phyloP scores from a whole-genome alignment of 371 early-diverging fungal genomes.

The Mucor racemosus region DNA sequence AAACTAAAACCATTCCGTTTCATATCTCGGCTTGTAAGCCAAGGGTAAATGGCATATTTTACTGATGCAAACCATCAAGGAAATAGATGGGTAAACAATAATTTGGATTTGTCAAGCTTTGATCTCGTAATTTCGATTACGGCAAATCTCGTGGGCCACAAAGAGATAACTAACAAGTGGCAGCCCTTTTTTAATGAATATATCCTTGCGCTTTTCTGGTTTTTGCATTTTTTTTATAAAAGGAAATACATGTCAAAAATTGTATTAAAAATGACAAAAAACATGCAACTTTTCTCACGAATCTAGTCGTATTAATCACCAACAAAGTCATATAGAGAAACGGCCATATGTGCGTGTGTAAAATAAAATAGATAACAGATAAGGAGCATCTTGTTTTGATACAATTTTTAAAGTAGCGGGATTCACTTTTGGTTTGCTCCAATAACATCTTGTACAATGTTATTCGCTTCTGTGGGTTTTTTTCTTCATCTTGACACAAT shows the following conservation, averaged over 20 bases:
- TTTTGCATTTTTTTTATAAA: background rate
- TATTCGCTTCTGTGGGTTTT: background rate
- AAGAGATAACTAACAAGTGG: background rate
- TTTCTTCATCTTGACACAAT: too few species aligned
- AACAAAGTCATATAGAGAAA: background rate
- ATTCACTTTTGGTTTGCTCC: background rate
- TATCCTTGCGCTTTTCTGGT: background rate
- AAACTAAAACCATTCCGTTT: background rate
- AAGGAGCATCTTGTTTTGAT: background rate
- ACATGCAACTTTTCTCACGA: slow-evolving; percentile 1
- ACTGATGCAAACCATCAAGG: background rate
- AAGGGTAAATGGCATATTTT: background rate
- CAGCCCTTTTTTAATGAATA: background rate
- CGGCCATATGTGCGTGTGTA: background rate
- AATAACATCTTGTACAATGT: slow-evolving; percentile 5
- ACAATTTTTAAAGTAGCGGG: background rate
- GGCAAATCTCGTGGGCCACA: slow-evolving; percentile 4
- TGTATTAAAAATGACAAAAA: slow-evolving; percentile 6
- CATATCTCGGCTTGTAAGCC: background rate
- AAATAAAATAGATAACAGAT: background rate
- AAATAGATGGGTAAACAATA: background rate
- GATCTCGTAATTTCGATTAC: background rate
- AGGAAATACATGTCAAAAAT: slow-evolving; percentile 3
- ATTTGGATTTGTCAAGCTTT: background rate
- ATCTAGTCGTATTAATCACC: background rate